Base-by-base conservation (phyloP, 179 eudicot genomes). In the Amaranthus tricolor region DNA sequence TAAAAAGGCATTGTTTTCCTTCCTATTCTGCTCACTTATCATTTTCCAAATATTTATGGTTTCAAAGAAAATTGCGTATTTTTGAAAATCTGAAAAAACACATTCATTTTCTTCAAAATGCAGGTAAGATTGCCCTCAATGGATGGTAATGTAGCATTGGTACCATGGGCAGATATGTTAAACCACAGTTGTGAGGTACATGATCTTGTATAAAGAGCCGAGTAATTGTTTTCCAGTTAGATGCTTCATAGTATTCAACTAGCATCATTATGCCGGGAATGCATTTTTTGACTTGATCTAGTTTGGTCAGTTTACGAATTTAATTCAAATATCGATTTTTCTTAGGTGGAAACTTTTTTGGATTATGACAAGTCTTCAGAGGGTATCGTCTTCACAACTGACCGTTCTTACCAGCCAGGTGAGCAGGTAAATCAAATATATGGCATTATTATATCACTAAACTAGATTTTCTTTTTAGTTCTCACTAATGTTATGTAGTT, bases 131-230 rank as follows among this genome's bases (percentile, higher is more conserved):
- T 94, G 56, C 98, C 98, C 68, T 90, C 98, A 66, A 86, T 94
- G 97, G 89, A 89, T 76, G 97, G 88, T 74, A 92, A 77, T 80
- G 88, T 94, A 69, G 98, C 98, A 55, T 87, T 94, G 85, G 98
- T 94, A 78, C 98, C 98, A 5, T 94, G 96, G 98, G 98, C 98
- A 59, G 98, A 94, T 87, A 94, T 94, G 98, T 64, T 94, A 72
- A 94, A 94, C 71, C 98, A 94, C 77, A 89, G 86, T 72, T 89
- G 94, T 71, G 90, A 92, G 90, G 98, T 94, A 87, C 62, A 73
- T 72, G 40, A 56, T 56, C 68, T 78, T 62, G 17, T 60, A 19
- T 43, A 52, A 72, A 55, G 65, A 57, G 55, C 43, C 20, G 47
- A 40, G 58, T 6, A n/a, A 21, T 7, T 16, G 40, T 60, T 62